phyloP scores from a whole-genome alignment of 306 rosid genomes.

The Biancaea sappan region DNA sequence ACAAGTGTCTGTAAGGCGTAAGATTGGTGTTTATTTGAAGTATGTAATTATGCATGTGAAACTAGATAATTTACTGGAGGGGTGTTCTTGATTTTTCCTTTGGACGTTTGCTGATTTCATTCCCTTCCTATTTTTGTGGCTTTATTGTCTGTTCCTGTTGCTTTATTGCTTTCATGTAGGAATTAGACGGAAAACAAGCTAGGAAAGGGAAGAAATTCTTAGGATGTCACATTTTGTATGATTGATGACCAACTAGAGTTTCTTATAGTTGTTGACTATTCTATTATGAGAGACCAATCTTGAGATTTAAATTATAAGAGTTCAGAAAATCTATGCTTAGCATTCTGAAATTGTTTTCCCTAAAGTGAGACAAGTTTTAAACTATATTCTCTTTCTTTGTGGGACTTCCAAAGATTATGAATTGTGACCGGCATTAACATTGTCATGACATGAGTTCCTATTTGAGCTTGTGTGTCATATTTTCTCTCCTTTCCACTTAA shows the following conservation, averaged over 20 bases:
- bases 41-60: constrained; percentile 23
- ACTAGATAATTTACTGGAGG: neutral
- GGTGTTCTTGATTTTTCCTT: constrained; percentile 19
- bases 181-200: constrained; percentile 22
- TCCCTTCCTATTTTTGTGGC: constrained; percentile 12
- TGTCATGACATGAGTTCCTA: neutral
- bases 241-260: neutral
- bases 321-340: neutral
- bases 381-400: neutral
- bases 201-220: constrained; percentile 7
- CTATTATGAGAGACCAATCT: neutral
- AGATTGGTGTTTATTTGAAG: constrained; percentile 28
- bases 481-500: constrained; percentile 8
- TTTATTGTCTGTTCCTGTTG: constrained; percentile 33
- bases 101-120: constrained; percentile 17
- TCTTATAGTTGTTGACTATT: neutral
- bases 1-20: neutral
- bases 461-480: neutral
- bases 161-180: constrained; percentile 12
- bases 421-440: neutral
- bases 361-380: neutral
- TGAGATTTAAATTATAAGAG: neutral
- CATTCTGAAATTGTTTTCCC: neutral
- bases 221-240: constrained; percentile 4
- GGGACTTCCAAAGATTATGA: neutral